Conservation (phyloP, 2,329 filamentous ascomycete genomes). For the Diaporthe amygdali region DNA sequence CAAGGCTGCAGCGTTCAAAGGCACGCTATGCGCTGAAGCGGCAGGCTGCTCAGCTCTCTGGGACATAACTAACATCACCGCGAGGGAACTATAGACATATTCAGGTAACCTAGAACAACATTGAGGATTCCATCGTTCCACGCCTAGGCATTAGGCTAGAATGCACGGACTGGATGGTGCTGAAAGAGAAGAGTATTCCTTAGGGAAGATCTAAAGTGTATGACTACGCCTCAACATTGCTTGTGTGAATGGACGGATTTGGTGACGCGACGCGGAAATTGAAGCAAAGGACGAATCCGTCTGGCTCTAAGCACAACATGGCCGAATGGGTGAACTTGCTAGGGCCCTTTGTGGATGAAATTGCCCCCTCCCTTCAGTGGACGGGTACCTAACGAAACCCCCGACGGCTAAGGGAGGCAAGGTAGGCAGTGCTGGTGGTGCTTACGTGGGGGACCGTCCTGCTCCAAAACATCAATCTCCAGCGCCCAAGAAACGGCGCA, state of each 20-base stretch:
- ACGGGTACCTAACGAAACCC: not conserved
- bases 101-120: not conserved
- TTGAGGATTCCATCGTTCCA: not conserved
- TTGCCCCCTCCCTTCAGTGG: not conserved
- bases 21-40: not conserved
- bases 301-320: not conserved
- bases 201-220: not conserved
- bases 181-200: not conserved
- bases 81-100: not conserved
- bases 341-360: not conserved
- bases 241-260: not conserved
- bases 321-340: not conserved
- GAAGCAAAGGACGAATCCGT: not conserved
- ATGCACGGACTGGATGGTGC: no score
- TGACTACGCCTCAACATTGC: not conserved
- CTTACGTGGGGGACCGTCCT: conserved; percentile 6
- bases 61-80: not conserved
- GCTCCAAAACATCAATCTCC: conserved; percentile 11
- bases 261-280: not conserved
- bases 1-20: not conserved
- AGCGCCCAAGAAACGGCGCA: not conserved
- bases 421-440: not conserved
- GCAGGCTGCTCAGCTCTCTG: not conserved
- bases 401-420: not conserved
- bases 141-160: not conserved